These are phyloP conservation scores for Saussurea involucrata DNA, from an alignment of 129 eudicot species.

Conservation along the genomic window DNA sequence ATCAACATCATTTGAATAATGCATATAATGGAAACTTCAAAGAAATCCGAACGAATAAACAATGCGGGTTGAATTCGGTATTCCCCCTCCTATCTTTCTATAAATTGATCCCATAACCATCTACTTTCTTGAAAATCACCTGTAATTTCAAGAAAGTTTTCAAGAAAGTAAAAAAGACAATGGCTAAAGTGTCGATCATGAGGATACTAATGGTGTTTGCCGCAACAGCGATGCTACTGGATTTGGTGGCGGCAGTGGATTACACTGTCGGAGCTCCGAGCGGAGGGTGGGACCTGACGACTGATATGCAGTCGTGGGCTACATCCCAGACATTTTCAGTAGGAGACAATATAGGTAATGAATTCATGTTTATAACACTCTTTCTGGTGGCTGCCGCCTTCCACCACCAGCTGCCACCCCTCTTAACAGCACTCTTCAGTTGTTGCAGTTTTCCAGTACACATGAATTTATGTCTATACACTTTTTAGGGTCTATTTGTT, in stretches of 20 bases:
- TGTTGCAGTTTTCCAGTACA: too few relatives aligned
- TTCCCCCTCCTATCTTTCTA: not conserved
- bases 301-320: constrained; percentile 51
- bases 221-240: constrained; percentile 33
- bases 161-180: not conserved
- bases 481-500: too few relatives aligned
- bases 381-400: too few relatives aligned
- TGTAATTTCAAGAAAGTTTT: not conserved
- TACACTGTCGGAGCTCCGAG: constrained; percentile 54
- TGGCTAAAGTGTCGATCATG: constrained; percentile 33
- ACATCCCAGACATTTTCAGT: constrained; percentile 43
- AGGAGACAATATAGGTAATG: constrained; percentile 60
- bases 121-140: constrained; percentile 18
- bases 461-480: too few relatives aligned
- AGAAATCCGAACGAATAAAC: constrained; percentile 14
- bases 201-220: constrained; percentile 31
- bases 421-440: too few relatives aligned
- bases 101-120: constrained; percentile 11
- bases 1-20: constrained; percentile 32
- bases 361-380: not conserved
- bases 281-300: constrained; percentile 58
- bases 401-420: too few relatives aligned
- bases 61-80: not conserved
- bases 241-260: constrained; percentile 38
- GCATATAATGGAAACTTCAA: constrained; percentile 24